Evolutionary conservation across 768 basidiomycete genomes (phyloP).

Genomic region (Glaciozyma antarctica): DNA sequence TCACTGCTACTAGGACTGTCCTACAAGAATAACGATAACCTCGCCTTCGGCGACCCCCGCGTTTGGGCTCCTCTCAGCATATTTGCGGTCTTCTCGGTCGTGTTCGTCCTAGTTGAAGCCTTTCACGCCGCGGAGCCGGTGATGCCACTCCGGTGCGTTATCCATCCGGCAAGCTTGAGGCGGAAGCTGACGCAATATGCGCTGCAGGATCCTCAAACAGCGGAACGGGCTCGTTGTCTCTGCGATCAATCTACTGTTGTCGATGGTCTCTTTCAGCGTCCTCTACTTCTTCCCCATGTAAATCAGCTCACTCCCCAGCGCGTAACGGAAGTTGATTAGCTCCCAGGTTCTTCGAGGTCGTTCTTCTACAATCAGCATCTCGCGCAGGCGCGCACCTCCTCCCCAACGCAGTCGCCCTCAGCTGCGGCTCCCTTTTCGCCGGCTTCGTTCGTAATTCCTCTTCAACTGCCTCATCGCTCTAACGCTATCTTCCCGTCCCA

Average conservation of each 20-base stretch:
- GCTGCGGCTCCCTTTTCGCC: conserved; percentile 73
- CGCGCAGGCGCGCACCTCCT: conserved; percentile 52
- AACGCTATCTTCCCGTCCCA: not conserved
- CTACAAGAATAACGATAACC: conserved; percentile 37
- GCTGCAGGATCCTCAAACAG: conserved; percentile 41
- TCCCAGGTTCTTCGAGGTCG: conserved; percentile 81
- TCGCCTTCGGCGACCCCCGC: conserved; percentile 56
- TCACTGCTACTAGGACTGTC: conserved; percentile 39
- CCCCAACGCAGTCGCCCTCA: conserved; percentile 80
- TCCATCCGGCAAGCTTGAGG: no score
- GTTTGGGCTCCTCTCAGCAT: conserved; percentile 56
- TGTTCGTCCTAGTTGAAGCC: conserved; percentile 72
- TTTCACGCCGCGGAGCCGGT: conserved; percentile 72
- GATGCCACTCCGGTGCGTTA: conserved; percentile 71
- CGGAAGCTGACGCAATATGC: not conserved
- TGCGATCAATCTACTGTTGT: conserved; percentile 17
- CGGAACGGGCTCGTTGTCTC: conserved; percentile 67
- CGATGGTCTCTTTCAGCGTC: conserved; percentile 27
- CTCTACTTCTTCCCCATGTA: conserved; percentile 26
- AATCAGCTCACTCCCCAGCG: not conserved
- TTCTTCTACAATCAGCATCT: conserved; percentile 45
- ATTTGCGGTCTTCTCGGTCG: conserved; percentile 49
- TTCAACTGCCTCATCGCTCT: no score
- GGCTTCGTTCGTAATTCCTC: conserved; percentile 60
- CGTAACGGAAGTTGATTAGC: conserved; percentile 49